Base-by-base conservation (phyloP, 148 eudicot genomes). In the Suaeda aralocaspica region DNA sequence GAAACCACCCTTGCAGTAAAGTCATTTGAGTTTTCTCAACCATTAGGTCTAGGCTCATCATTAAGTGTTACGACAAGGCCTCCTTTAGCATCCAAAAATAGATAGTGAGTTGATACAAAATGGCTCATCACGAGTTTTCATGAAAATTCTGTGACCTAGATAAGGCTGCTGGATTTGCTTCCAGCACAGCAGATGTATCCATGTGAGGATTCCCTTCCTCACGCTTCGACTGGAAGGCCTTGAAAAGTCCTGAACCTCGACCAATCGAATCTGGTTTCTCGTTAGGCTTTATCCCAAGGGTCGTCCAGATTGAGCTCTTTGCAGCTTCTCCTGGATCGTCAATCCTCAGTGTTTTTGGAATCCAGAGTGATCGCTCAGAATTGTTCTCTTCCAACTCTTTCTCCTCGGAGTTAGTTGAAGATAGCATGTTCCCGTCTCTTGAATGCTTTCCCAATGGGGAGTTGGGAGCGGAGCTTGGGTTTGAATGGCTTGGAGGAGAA, bases 91-190 rank as follows among this genome's bases (percentile, higher is more conserved):
- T 50, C 9, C 25, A 53, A 52, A 28, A 44, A 34, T 28, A 22
- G 31, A 34, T 15, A 68, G 1, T 67, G 44, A 42, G 39, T n/a
- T 8, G n/a, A 19, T 44, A 59, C 18, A 30, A 21, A 50, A 13
- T 13, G 29, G 55, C 39, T 15, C 11, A 59, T 79, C 34, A 82
- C 12, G 77, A 75, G 73, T 61, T 81, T 81, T 89, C 95, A 12
- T 83, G 86, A 74, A 89, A 87, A 69, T 55, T 89, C 24, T 77
- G 59, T 3, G 95, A 85, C 78, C 89, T 66, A 13, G 91, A 89
- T 62, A 89, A 68, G 22, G 91, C 88, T 19, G 95, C 88, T 59
- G 95, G 95, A 70, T 87, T 89, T 48, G 88, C 91, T 74, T 82
- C 86, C 51, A 83, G 65, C 25, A 80, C 82, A 0, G 76, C 29